Percentiles rank a stretch among this genome's conserved stretches.
phyloP scores from a whole-genome alignment of 2,329 filamentous ascomycete species.

The Aphanoascus verrucosus region DNA sequence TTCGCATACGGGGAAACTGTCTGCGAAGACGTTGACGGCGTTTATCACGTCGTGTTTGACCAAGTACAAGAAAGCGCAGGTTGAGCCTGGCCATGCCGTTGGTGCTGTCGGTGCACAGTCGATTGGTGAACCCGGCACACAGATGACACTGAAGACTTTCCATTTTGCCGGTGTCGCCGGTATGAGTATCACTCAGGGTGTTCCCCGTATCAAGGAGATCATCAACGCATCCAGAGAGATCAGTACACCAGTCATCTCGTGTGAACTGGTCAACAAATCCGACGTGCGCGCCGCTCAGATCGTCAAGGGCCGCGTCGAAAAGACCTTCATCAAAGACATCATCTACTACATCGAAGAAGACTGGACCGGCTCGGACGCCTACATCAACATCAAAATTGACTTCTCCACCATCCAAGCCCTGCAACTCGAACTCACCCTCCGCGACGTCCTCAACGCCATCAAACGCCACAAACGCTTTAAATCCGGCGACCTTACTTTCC shows the following conservation, averaged over 20 bases:
- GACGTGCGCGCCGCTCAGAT: constrained; percentile 73
- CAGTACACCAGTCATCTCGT: constrained; percentile 86
- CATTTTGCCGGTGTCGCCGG: constrained; percentile 99
- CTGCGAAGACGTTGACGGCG: constrained; percentile 56
- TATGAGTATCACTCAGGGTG: constrained; percentile 99
- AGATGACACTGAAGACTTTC: constrained; percentile 99
- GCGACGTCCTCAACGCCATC: constrained; percentile 67
- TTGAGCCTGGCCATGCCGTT: constrained; percentile 90
- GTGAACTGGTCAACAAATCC: constrained; percentile 64
- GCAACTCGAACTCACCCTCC: constrained; percentile 64
- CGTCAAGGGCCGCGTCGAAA: constrained; percentile 88
- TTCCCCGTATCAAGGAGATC: constrained; percentile 99
- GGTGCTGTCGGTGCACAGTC: constrained; percentile 94
- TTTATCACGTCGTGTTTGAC: constrained; percentile 76
- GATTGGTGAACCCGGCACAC: constrained; percentile 94
- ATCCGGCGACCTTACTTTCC: constrained; percentile 53
- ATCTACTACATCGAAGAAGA: constrained; percentile 75
- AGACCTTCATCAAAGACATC: constrained; percentile 77
- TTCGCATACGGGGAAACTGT: constrained; percentile 75
- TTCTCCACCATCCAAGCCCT: constrained; percentile 65
- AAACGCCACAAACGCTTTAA: constrained; percentile 68
- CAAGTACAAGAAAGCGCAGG: constrained; percentile 83
- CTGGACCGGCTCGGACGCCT: constrained; percentile 67
- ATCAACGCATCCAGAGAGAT: constrained; percentile 96
- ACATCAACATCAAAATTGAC: constrained; percentile 73